A percentile compares a stretch with the other conserved stretches of the same genome.
Evolutionary conservation across 1,284 basidiomycete species (phyloP).

Genomic region (Peniophora sp.): DNA sequence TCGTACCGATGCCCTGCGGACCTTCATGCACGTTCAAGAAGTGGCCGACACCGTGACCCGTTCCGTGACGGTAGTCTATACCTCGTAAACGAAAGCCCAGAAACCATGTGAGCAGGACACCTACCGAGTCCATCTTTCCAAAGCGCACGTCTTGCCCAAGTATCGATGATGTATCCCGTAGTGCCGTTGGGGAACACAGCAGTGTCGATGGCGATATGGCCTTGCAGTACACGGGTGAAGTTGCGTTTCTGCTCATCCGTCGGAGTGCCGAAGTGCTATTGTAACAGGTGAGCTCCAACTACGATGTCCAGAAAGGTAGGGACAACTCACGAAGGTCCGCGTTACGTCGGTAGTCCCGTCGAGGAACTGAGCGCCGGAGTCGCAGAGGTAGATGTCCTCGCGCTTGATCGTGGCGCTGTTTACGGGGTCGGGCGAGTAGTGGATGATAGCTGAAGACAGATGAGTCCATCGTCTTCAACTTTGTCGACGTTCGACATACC

Average conservation of each 20-base stretch:
- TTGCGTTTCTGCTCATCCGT: conserved; percentile 78
- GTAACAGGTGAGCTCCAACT: no score
- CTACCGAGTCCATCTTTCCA: conserved; percentile 89
- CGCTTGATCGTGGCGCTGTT: conserved; percentile 71
- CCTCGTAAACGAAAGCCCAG: neutral
- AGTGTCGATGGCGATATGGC: conserved; percentile 88
- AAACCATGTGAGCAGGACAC: conserved; percentile 11
- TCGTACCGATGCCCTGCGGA: conserved; percentile 81
- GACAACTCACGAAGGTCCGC: conserved; percentile 62
- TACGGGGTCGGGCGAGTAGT: conserved; percentile 79
- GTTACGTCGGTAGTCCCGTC: conserved; percentile 97
- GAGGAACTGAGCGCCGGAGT: conserved; percentile 87
- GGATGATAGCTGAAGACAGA: conserved; percentile 72
- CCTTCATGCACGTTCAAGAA: conserved; percentile 94
- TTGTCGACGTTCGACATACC: conserved; percentile 40
- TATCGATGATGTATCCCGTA: conserved; percentile 76
- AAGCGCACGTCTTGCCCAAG: conserved; percentile 75
- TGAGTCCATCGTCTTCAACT: no score
- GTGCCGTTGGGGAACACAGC: conserved; percentile 85
- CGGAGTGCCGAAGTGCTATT: conserved; percentile 85
- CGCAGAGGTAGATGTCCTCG: conserved; percentile 89
- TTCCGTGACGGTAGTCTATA: conserved; percentile 54
- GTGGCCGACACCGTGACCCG: conserved; percentile 91
- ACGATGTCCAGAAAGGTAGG: no score
- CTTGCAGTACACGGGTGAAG: conserved; percentile 92